A percentile compares a stretch with the other conserved stretches of the same genome.
phyloP scores from a whole-genome alignment of 805 yeast genomes.

The Candida coquimbonensis region DNA sequence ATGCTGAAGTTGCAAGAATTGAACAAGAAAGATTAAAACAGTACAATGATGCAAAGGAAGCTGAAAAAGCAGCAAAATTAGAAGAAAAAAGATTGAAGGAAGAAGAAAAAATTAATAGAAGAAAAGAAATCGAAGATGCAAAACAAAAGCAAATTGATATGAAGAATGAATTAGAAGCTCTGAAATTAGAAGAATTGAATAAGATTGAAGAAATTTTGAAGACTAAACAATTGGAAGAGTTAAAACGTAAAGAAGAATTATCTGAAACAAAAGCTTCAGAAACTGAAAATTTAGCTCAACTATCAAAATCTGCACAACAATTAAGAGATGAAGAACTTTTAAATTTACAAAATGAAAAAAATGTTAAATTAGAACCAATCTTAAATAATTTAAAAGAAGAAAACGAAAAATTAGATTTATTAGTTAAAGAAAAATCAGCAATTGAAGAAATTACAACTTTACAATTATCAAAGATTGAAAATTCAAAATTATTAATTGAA shows the following conservation, averaged over 20 bases:
- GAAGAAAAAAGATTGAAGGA: constrained; percentile 34
- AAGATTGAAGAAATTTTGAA: constrained; percentile 30
- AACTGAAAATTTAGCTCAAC: constrained; percentile 16
- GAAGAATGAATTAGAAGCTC: constrained; percentile 19
- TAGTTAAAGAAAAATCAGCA: constrained; percentile 43
- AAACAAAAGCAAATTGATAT: constrained; percentile 27
- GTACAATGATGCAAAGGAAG: constrained; percentile 34
- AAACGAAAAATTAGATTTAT: constrained; percentile 40
- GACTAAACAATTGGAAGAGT: constrained; percentile 26
- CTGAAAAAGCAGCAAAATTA: constrained; percentile 30
- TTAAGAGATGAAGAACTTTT: constrained; percentile 36
- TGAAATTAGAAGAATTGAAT: constrained; percentile 30
- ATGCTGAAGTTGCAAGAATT: constrained; percentile 35
- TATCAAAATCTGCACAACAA: constrained; percentile 35
- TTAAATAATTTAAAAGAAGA: constrained; percentile 46
- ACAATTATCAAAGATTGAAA: constrained; percentile 38
- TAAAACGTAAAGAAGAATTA: constrained; percentile 21
- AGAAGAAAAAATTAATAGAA: constrained; percentile 27
- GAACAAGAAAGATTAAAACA: constrained; percentile 30
- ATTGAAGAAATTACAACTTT: constrained; percentile 37
- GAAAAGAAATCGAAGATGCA: constrained; percentile 28
- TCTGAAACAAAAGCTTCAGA: constrained; percentile 25
- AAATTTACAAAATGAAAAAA: constrained; percentile 42
- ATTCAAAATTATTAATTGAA: constrained; percentile 34
- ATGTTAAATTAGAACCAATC: constrained; percentile 46